Evolutionary conservation across 805 yeast genomes (phyloP), one percentile per base, ranked within the genome.

Genomic region (Starmerella geochares): DNA sequence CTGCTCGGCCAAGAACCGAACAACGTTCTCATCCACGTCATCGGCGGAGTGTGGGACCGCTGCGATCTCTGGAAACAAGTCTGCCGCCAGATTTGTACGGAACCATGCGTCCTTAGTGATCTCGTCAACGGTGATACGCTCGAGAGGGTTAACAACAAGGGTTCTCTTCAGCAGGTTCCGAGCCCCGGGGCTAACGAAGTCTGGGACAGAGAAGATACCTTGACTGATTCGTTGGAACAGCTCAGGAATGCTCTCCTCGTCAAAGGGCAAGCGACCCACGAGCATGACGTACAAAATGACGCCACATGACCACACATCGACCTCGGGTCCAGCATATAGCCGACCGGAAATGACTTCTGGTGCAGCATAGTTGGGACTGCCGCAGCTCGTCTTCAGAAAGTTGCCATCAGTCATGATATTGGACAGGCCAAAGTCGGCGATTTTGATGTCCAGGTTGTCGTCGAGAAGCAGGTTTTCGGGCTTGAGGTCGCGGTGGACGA

Each of bases 371-470:
- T 90, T 90, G 49, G 97, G 97, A 7, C 94, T 83, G 4, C 97
- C 97, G 70, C 97, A 90, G 58, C 88, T 80, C 2, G 97, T 88
- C 64, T 88, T 90, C 62, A 88, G 73, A 65, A 88, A 88, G 65
- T 88, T 88, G 53, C 97, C 97, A 67, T 88, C 97, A 16, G 96
- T 90, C 97, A 88, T 88, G 58, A 88, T 87, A 65, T 88, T 88
- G 24, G 94, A 83, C 43, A 88, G 73, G 7, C 97, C 97, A 61
- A 88, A 88, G 71, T 88, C 97, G 9, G 96, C 96, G 68, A 88
- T 90, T 67, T 90, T 88, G 47, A 88, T 95, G 64, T 90, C 87
- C 60, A 87, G 69, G 54, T 85, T 80, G 59, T 88, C 96, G 65
- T 90, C 96, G 56, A 88, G 71, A 53, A 88, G 71, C 65, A 88